Evolutionary conservation across 2,329 filamentous ascomycete species (phyloP).

Genomic region (Penicillium sp.): DNA sequence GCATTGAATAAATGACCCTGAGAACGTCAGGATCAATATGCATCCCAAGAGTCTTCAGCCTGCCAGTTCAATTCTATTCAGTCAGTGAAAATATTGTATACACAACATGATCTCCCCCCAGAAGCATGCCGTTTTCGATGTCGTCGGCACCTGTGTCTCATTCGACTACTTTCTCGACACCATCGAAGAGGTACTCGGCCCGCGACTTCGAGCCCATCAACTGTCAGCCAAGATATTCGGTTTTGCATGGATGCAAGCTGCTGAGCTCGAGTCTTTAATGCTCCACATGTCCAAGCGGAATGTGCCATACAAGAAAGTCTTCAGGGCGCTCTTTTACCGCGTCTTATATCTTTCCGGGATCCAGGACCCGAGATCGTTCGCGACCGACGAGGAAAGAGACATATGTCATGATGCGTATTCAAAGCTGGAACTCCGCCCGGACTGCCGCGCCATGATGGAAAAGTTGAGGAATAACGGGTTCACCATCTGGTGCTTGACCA

Average conservation of each 20-base stretch:
- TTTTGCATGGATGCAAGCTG: slow-evolving; percentile 38
- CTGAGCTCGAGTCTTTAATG: slow-evolving; percentile 42
- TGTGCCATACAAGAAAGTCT: slow-evolving; percentile 34
- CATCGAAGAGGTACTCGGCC: slow-evolving; percentile 34
- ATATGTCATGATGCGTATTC: slow-evolving; percentile 33
- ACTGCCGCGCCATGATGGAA: slow-evolving; percentile 31
- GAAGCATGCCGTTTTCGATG: slow-evolving; percentile 45
- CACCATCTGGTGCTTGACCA: slow-evolving; percentile 48
- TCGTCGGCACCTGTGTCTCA: slow-evolving; percentile 44
- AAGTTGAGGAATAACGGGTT: slow-evolving; percentile 42
- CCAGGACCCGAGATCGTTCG: slow-evolving; percentile 31
- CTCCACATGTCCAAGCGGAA: slow-evolving; percentile 37
- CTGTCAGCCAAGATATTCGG: slow-evolving; percentile 36
- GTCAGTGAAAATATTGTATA: neutral
- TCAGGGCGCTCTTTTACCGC: slow-evolving; percentile 39
- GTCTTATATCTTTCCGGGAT: slow-evolving; percentile 37
- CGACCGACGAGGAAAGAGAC: slow-evolving; percentile 35
- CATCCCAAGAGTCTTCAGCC: neutral
- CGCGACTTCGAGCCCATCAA: slow-evolving; percentile 25
- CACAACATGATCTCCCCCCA: neutral
- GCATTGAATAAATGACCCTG: neutral
- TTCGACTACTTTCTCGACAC: slow-evolving; percentile 36
- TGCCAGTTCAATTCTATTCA: neutral
- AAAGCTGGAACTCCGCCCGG: slow-evolving; percentile 27
- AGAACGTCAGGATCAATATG: too few species aligned